Evolutionary conservation across 106 monocot genomes (phyloP), one percentile per base, ranked within the genome.

Genomic region (Dendrobium nobile): DNA sequence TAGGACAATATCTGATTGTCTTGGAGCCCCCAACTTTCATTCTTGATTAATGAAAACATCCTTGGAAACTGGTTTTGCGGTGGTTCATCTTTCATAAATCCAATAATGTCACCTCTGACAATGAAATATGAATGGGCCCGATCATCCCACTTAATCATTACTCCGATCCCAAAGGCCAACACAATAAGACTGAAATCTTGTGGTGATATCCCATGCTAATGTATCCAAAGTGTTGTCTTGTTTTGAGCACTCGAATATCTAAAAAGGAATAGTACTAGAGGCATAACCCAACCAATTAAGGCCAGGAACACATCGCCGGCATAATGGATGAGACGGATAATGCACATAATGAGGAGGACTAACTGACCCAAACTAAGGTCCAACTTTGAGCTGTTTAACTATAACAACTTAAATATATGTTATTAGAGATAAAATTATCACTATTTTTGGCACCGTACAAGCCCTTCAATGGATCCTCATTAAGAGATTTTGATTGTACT

Each of bases 61-160:
- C 77, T 88, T 85, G 88, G 88, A 82, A 89, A 92, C 89, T 92
- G 87, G 87, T 92, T 89, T 88, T 86, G 88, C 88, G 87, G 86
- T 91, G 80, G 88, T 91, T 88, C 88, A 75, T 88, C 86, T 91
- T 91, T 87, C 91, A 91, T 88, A 91, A 91, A 91, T 91, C 88
- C 88, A 91, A 88, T 84, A 91, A 91, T 91, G 88, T 91, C 91
- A 87, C 88, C 88, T 91, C 84, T 86, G 86, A 91, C 88, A 86
- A 86, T 91, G 88, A 78, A 83, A 77, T 83, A 83, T 68, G 77
- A n/a, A n/a, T 68, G 70, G 70, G 70, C 82, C 82, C 70, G 20
- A 83, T 26, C 72, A 64, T 81, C 81, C 81, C 72, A 55, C 24
- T 80, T 80, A 80, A 80, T 80, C 68, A 80, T 80, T 72, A n/a